Percentiles rank a stretch among this genome's conserved stretches.
Evolutionary conservation across 1,139 yeast species (phyloP).

Genomic region (Ashbya aceris): DNA sequence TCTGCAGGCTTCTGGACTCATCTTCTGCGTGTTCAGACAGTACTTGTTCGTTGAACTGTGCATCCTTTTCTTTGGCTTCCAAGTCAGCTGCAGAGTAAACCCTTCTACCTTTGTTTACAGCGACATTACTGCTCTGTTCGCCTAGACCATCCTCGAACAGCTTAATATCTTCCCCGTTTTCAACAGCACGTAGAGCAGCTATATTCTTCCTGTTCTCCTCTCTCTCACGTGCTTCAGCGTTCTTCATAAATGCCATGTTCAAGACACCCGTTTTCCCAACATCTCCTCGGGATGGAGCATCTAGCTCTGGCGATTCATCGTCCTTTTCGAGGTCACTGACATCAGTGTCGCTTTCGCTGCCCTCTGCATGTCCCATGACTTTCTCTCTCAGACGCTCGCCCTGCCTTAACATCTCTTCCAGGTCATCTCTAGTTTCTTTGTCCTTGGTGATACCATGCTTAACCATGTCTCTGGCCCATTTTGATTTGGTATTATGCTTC

Average conservation of each 20-base stretch:
- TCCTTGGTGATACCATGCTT: constrained; percentile 88
- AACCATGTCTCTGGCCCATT: constrained; percentile 89
- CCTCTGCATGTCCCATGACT: constrained; percentile 58
- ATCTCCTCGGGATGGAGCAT: constrained; percentile 16
- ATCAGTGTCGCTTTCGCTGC: constrained; percentile 40
- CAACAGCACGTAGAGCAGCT: constrained; percentile 40
- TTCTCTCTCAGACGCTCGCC: constrained; percentile 72
- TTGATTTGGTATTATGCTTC: constrained; percentile 77
- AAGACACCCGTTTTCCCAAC: constrained; percentile 75
- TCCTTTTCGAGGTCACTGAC: constrained; percentile 44
- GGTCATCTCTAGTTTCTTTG: constrained; percentile 69
- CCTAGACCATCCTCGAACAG: constrained; percentile 32
- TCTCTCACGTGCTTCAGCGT: constrained; percentile 62
- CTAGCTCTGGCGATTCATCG: constrained; percentile 32
- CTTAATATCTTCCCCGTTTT: constrained; percentile 37
- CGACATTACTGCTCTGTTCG: constrained; percentile 38
- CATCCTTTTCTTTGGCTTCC: constrained; percentile 36
- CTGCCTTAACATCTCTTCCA: constrained; percentile 88
- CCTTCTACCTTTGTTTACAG: constrained; percentile 69
- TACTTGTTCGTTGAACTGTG: constrained; percentile 35
- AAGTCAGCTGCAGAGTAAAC: constrained; percentile 66
- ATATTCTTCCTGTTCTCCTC: constrained; percentile 47
- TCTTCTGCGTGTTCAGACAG: constrained; percentile 48
- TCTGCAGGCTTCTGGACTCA: constrained; percentile 39
- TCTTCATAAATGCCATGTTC: constrained; percentile 91